phyloP scores from a whole-genome alignment of 148 eudicot species.

The Rhododendron griersonianum region DNA sequence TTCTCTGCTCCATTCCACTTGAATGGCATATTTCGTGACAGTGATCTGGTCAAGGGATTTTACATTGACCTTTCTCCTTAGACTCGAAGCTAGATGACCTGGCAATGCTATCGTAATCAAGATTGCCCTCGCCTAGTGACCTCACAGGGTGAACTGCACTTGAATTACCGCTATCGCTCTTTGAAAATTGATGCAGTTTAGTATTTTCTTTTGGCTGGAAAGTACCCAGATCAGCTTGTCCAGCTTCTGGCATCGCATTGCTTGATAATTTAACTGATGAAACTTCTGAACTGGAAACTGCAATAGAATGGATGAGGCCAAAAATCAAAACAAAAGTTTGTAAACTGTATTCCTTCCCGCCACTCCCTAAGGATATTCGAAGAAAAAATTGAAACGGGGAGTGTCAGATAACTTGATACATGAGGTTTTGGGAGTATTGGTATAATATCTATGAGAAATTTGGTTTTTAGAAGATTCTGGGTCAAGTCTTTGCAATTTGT shows the following conservation, averaged over 20 bases:
- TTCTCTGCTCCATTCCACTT: slow-evolving; percentile 98
- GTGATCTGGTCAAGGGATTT: slow-evolving; percentile 47
- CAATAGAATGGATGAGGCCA: slow-evolving; percentile 3
- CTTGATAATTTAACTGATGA: slow-evolving; percentile 29
- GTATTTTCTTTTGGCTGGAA: slow-evolving; percentile 17
- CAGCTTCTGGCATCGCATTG: slow-evolving; percentile 23
- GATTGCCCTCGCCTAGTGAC: slow-evolving; percentile 64
- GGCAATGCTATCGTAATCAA: slow-evolving; percentile 93
- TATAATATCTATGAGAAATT: neutral
- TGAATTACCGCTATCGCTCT: slow-evolving; percentile 42
- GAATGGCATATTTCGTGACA: slow-evolving; percentile 70
- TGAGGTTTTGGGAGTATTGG: neutral
- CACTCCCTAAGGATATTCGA: neutral
- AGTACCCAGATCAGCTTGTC: slow-evolving; percentile 29
- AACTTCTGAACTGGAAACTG: slow-evolving; percentile 42
- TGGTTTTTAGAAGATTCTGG: neutral
- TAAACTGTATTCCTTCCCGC: neutral
- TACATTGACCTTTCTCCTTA: slow-evolving; percentile 65
- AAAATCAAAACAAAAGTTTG: slow-evolving; percentile 11
- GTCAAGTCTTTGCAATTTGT: neutral
- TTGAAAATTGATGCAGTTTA: slow-evolving; percentile 29
- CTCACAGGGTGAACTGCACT: slow-evolving; percentile 81
- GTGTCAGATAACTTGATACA: neutral
- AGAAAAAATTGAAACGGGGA: neutral
- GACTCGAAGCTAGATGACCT: slow-evolving; percentile 92